Base-by-base conservation (phyloP, 805 yeast genomes). In the Candida ascalaphidarum region DNA sequence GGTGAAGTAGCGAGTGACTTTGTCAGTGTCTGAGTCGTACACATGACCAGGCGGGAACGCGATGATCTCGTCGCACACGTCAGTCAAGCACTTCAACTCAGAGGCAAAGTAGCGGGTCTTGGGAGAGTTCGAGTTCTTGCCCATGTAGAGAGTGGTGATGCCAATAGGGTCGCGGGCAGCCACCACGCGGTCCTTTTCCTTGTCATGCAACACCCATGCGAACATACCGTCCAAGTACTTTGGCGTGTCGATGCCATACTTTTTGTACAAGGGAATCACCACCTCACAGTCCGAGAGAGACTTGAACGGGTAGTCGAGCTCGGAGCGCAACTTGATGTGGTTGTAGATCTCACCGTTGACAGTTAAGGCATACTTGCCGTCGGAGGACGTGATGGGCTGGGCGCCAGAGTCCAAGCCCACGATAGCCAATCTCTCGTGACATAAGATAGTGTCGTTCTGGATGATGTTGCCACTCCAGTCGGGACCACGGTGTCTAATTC, bases 131-230 rank as follows among this genome's bases (percentile, higher is more conserved):
- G 71, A 56, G 22, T 77, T 66, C 54, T 84, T 76, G 45, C 99
- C 99, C 84, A 88, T 80, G 72, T 92, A 92, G 51, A 92, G 66
- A 31, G 98, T 86, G 39, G 95, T 88, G 54, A 92, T 79, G 51
- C 99, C 99, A 43, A 92, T 83, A 31, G 98, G 99, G 59, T 92
- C 99, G 65, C 99, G 77, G 30, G 98, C 96, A 37, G 98, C 99
- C 36, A 88, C 64, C 36, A 92, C 75, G 48, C 98, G 74, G 64
- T 92, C 96, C 33, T 67, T 65, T 50, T 74, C 61, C 40, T 77
- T 76, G 63, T 92, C 98, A 58, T 86, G 82, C 30, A 92, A 61
- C 23, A 79, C 95, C 68, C 83, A 92, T 15, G 96, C 97, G 51
- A 89, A 92, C 96, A 92, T 89, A 55, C 99, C 99, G 55, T 92